Percentiles rank a stretch among this genome's conserved stretches.
Evolutionary conservation across 75 land plant genomes (phyloP).

Genomic region (Ceratopteris richardii): DNA sequence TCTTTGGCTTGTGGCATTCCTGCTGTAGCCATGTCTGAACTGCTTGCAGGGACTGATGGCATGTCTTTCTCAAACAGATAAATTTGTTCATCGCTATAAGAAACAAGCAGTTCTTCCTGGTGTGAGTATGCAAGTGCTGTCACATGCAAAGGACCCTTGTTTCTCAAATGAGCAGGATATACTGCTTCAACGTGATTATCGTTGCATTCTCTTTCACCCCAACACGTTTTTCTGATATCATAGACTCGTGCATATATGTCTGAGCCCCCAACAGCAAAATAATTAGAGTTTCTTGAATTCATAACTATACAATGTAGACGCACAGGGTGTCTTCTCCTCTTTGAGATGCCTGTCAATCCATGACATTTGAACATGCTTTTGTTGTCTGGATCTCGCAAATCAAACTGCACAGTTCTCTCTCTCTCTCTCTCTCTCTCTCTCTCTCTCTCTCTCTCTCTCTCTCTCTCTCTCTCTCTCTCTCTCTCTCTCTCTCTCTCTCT

Average conservation of each 20-base stretch:
- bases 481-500: background rate
- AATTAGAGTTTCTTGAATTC: conserved; percentile 73
- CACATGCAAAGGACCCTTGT: conserved; percentile 50
- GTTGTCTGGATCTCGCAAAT: conserved; percentile 52
- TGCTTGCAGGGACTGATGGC: conserved; percentile 64
- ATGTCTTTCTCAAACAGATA: conserved; percentile 66
- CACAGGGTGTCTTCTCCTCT: conserved; percentile 10
- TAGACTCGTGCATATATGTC: conserved; percentile 89
- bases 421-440: conserved; percentile 2
- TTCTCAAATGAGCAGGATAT: conserved; percentile 67
- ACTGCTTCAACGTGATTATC: conserved; percentile 55
- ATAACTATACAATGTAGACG: conserved; percentile 72
- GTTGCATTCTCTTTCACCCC: conserved; percentile 28
- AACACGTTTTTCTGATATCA: conserved; percentile 67
- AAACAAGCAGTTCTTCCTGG: conserved; percentile 78
- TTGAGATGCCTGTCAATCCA: conserved; percentile 13
- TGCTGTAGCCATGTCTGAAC: conserved; percentile 8
- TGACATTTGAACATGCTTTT: conserved; percentile 63
- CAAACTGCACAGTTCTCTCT: conserved; percentile 46
- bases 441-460: background rate
- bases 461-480: too few relatives aligned
- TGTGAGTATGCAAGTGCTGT: conserved; percentile 86
- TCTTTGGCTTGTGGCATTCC: background rate
- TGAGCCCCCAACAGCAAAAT: conserved; percentile 76
- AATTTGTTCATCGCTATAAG: conserved; percentile 85